Evolutionary conservation across 2,329 filamentous ascomycete genomes (phyloP), one percentile per base, ranked within the genome.

Genomic region (Emergomyces orientalis): DNA sequence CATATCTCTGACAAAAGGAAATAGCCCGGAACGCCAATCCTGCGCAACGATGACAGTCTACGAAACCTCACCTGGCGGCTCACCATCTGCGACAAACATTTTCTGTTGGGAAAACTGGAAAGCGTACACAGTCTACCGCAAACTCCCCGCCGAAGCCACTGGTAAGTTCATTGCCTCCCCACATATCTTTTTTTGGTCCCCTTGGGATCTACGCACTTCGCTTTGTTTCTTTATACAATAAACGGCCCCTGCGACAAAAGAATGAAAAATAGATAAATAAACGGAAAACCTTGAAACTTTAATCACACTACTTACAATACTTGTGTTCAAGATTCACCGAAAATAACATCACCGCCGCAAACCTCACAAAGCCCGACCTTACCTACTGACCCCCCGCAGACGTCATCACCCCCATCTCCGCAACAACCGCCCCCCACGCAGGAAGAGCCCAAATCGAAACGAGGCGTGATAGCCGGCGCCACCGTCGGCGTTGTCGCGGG

Each of bases 41-140:
- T 61, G 60, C 37, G 49, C 49, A 34, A 61, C 60, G 19, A 61
- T 61, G 49, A 61, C 60, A 3, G 11, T 61, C 7, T 61, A 47
- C 34, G 49, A 61, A 56, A 34, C 60, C 13, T 61, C 60, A 2
- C 60, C 60, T 11, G n/a, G 30, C 49, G 60, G 37, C 32, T 61
- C 51, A 30, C 60, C 60, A 30, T 61, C 60, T 17, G 47, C 60
- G 13, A 61, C 60, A 17, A 54, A 61, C 27, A 56, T 61, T 41
- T 61, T 61, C 51, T 61, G 60, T 39, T 54, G 49, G 51, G 11
- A 30, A 9, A 30, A 47, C 34, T 61, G 60, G 60, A 56, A 19
- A 1, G 60, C 60, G 17, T 19, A 32, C 32, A 61, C 60, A n/a
- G 51, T 61, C 22, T 61, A 61, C 60, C 60, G 60, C 22, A 30